phyloP scores from a whole-genome alignment of 2,329 filamentous ascomycete genomes.

The Rutstroemia sydowiana region DNA sequence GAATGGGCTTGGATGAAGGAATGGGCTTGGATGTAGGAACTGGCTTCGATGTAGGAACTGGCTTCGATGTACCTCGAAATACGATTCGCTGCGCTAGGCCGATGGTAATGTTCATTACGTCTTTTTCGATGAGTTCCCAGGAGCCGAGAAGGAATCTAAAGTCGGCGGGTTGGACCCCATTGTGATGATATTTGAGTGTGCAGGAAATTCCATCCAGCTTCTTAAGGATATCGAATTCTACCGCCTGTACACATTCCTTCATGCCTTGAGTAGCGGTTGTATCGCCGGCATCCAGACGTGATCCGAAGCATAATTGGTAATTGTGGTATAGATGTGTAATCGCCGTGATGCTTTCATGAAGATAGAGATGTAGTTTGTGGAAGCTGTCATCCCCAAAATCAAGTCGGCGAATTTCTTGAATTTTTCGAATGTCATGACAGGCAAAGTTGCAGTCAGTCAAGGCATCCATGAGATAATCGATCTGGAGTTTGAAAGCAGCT shows the following conservation, averaged over 20 bases:
- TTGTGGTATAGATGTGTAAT: slow-evolving; percentile 1
- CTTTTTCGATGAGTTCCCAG: slow-evolving; percentile 2
- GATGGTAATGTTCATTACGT: slow-evolving; percentile 1
- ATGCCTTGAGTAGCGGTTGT: background rate
- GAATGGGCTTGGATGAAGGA: background rate
- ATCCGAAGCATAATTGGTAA: background rate
- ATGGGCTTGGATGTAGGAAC: background rate
- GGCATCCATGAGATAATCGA: background rate
- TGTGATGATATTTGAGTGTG: background rate
- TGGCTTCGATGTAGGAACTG: background rate
- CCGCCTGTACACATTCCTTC: slow-evolving; percentile 1
- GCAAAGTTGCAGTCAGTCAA: slow-evolving; percentile 1
- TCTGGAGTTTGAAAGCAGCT: background rate
- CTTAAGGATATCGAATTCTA: slow-evolving; percentile 1
- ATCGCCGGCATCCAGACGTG: slow-evolving; percentile 1
- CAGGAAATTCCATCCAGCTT: slow-evolving; percentile 1
- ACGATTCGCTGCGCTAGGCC: slow-evolving; percentile 1
- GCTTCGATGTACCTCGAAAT: too few relatives aligned
- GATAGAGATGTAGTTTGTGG: background rate
- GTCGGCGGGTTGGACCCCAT: background rate
- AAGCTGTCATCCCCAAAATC: slow-evolving; percentile 4
- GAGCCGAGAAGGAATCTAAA: background rate
- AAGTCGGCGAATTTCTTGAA: slow-evolving; percentile 4
- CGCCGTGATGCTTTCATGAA: background rate
- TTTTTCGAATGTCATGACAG: slow-evolving; percentile 1